Conservation (phyloP, 2,329 filamentous ascomycete genomes). For the Helicocarpus griseus region DNA sequence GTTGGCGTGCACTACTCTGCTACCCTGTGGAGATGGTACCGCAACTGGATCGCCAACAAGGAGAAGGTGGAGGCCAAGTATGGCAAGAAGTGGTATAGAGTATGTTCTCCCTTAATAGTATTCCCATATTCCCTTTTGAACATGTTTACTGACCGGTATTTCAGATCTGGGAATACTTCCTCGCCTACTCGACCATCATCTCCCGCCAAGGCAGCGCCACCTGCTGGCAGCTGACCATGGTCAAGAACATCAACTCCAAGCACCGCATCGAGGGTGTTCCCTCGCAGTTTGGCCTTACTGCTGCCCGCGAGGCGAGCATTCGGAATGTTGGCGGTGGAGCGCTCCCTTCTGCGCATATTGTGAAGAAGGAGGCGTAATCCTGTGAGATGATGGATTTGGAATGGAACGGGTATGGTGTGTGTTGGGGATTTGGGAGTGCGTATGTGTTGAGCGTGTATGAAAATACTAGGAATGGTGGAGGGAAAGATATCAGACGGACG, state of each 20-base stretch:
- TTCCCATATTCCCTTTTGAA: conserved; percentile 6
- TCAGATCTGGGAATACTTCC: conserved; percentile 85
- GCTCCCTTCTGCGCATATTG: conserved; percentile 7
- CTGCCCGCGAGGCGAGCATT: conserved; percentile 47
- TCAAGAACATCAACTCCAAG: conserved; percentile 84
- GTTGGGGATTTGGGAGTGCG: no score
- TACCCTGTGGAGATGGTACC: conserved; percentile 95
- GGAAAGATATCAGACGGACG: no score
- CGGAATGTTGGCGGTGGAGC: conserved; percentile 24
- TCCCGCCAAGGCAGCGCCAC: conserved; percentile 76
- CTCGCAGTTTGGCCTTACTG: conserved; percentile 59
- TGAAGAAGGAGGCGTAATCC: neutral
- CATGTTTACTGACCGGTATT: neutral
- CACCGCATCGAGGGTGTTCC: conserved; percentile 68
- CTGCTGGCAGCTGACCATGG: conserved; percentile 76
- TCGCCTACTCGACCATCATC: conserved; percentile 73
- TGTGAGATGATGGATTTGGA: no score
- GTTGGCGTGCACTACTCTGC: conserved; percentile 95
- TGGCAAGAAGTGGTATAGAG: conserved; percentile 87
- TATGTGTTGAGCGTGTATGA: no score
- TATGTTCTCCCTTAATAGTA: conserved; percentile 48
- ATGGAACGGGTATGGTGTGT: no score
- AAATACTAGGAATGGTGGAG: no score
- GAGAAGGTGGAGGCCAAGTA: conserved; percentile 94
- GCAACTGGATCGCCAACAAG: conserved; percentile 92